Conservation (phyloP, 805 yeast species). For the Sugiyamaella smithiae region DNA sequence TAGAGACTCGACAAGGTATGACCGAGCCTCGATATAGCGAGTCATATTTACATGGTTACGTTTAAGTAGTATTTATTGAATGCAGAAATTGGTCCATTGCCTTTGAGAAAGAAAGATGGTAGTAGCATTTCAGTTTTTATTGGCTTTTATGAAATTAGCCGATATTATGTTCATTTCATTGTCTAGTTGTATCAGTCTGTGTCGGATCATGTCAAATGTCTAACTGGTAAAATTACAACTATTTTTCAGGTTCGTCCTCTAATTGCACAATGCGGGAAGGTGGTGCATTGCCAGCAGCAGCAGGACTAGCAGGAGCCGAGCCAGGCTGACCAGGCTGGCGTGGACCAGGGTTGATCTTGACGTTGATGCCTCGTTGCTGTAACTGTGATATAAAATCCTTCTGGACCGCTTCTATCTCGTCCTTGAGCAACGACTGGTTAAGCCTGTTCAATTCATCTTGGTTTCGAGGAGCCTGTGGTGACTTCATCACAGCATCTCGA, state of each 20-base stretch:
- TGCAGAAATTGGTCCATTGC: too few species aligned
- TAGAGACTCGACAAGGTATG: slow-evolving; percentile 28
- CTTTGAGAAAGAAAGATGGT: too few species aligned
- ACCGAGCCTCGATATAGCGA: slow-evolving; percentile 22
- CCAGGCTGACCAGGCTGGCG: slow-evolving; percentile 1
- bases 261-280: neutral
- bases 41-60: slow-evolving; percentile 20
- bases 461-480: slow-evolving; percentile 10
- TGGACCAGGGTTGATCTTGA: neutral
- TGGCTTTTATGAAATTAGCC: too few species aligned
- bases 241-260: slow-evolving; percentile 3
- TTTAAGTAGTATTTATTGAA: slow-evolving; percentile 3
- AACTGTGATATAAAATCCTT: neutral
- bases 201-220: too few species aligned
- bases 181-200: too few species aligned
- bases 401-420: slow-evolving; percentile 3
- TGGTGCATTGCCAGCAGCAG: neutral
- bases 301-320: neutral
- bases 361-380: slow-evolving; percentile 2
- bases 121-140: too few species aligned
- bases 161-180: too few species aligned
- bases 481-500: slow-evolving; percentile 1
- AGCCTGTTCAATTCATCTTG: slow-evolving; percentile 3
- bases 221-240: too few species aligned
- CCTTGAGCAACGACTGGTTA: slow-evolving; percentile 1